Conservation (phyloP, 2,329 filamentous ascomycete genomes). For the Pseudogymnoascus sp. region DNA sequence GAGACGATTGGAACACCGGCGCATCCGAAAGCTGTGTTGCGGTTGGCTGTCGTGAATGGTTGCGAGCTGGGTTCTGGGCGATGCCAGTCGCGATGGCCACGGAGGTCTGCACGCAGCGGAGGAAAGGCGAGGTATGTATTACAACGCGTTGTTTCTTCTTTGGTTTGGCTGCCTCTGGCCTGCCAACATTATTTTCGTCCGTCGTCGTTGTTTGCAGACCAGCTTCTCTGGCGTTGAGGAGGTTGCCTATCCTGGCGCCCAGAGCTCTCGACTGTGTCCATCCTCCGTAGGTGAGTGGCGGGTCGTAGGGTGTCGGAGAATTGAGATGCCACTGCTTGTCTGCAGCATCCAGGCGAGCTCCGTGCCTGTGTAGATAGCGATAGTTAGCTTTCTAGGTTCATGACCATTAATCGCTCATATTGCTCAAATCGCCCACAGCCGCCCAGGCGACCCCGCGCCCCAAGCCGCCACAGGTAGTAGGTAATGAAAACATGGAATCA, state of each 20-base stretch:
- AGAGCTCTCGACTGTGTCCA: conserved; percentile 81
- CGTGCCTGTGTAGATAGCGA: conserved; percentile 53
- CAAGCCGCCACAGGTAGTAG: neutral
- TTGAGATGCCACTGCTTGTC: conserved; percentile 93
- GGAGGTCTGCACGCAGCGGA: conserved; percentile 88
- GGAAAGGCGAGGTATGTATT: conserved; percentile 87
- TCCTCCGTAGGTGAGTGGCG: conserved; percentile 87
- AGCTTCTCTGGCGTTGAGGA: conserved; percentile 49
- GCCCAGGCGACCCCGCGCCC: neutral
- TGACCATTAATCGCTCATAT: neutral
- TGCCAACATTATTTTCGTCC: conserved; percentile 18
- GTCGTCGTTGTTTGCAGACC: conserved; percentile 21
- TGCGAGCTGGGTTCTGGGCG: conserved; percentile 48
- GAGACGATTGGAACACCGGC: conserved; percentile 8
- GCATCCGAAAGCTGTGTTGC: conserved; percentile 14
- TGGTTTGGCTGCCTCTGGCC: conserved; percentile 28
- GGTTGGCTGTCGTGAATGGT: conserved; percentile 24
- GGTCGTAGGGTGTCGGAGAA: conserved; percentile 90
- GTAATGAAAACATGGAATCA: neutral
- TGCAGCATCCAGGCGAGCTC: conserved; percentile 85
- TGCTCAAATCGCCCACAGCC: neutral
- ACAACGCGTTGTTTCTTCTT: conserved; percentile 67
- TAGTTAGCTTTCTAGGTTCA: neutral
- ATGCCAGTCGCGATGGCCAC: conserved; percentile 82
- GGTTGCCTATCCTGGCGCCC: conserved; percentile 73